Percentiles rank a stretch among this genome's conserved stretches.
Conservation (phyloP, 2,329 filamentous ascomycete species). For the Dactylellina haptotyla region DNA sequence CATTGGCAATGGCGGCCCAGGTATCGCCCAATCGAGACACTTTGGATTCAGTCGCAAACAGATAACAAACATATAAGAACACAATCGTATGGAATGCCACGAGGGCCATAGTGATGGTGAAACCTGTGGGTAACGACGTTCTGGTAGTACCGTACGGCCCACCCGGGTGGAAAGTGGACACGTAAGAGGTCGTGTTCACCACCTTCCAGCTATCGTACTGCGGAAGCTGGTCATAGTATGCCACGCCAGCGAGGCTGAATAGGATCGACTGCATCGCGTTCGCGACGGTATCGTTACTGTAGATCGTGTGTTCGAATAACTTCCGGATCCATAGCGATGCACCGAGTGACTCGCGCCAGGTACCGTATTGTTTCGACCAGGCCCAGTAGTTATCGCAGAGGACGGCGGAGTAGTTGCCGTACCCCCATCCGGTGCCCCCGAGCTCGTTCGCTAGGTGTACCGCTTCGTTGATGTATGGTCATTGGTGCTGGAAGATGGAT, state of each 20-base stretch:
- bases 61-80: constrained; percentile 14
- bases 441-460: constrained; percentile 1
- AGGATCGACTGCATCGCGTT: constrained; percentile 20
- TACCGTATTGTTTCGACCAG: constrained; percentile 13
- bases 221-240: constrained; percentile 32
- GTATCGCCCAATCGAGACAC: constrained; percentile 26
- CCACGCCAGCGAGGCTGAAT: constrained; percentile 4
- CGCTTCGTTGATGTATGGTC: constrained; percentile 19
- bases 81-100: constrained; percentile 4
- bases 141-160: constrained; percentile 11
- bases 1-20: constrained; percentile 31
- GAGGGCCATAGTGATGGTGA: background rate
- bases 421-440: background rate
- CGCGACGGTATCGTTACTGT: constrained; percentile 19
- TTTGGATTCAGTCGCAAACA: constrained; percentile 6
- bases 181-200: constrained; percentile 10
- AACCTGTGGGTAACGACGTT: constrained; percentile 7
- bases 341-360: background rate
- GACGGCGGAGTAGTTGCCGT: constrained; percentile 28
- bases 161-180: constrained; percentile 12
- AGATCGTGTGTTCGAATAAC: constrained; percentile 23
- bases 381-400: constrained; percentile 3
- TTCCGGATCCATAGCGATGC: constrained; percentile 4
- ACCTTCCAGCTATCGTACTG: constrained; percentile 28
- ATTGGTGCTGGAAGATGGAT: constrained; percentile 12